These are phyloP conservation scores for Suhomyces atakaporum DNA, from an alignment of 1,139 yeast species.

Conservation along the genomic window DNA sequence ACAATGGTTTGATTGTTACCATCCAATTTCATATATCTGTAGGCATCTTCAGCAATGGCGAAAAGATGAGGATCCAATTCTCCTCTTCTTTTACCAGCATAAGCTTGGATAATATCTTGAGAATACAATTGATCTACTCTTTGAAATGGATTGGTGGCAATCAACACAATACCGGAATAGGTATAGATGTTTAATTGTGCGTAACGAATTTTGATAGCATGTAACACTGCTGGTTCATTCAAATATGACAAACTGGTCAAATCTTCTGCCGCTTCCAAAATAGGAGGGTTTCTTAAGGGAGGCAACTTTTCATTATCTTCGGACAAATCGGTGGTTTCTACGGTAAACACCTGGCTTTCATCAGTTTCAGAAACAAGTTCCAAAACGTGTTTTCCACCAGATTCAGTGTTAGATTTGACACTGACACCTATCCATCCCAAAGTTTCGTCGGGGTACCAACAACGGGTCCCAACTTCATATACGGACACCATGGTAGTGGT, in stretches of 20 bases:
- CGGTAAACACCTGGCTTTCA: constrained; percentile 46
- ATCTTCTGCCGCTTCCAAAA: constrained; percentile 92
- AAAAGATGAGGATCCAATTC: constrained; percentile 95
- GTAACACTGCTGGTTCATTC: constrained; percentile 95
- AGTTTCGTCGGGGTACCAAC: constrained; percentile 91
- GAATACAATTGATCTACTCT: constrained; percentile 88
- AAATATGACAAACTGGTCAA: constrained; percentile 87
- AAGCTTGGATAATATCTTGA: constrained; percentile 89
- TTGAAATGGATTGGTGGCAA: constrained; percentile 96
- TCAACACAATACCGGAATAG: constrained; percentile 93
- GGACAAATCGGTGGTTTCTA: constrained; percentile 51
- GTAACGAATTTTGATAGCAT: constrained; percentile 89
- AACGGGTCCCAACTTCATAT: constrained; percentile 59
- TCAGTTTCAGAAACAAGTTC: constrained; percentile 66
- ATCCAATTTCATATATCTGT: constrained; percentile 88
- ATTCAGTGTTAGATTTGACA: constrained; percentile 55
- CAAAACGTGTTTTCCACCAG: constrained; percentile 57
- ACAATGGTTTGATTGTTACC: constrained; percentile 90
- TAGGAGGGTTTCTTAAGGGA: constrained; percentile 89
- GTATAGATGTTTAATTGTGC: constrained; percentile 90
- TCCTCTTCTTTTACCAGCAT: constrained; percentile 89
- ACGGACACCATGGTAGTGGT: constrained; percentile 25
- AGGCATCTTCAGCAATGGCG: constrained; percentile 99
- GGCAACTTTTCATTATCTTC: constrained; percentile 65
- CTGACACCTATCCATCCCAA: constrained; percentile 93